A percentile compares a stretch with the other conserved stretches of the same genome.
phyloP scores from a whole-genome alignment of 306 rosid species.

The Hippophae tibetana region DNA sequence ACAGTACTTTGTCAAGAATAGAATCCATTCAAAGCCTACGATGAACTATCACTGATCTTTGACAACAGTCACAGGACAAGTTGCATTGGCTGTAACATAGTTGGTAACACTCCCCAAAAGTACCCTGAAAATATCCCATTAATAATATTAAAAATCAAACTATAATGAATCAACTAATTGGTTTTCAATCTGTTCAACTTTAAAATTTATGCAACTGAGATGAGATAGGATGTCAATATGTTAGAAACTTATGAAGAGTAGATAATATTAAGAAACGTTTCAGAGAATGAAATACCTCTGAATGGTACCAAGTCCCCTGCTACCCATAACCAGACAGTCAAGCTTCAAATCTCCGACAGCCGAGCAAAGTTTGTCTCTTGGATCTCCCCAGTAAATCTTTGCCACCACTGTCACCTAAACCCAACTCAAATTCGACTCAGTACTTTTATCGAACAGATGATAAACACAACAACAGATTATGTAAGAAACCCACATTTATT shows the following conservation, averaged over 20 bases:
- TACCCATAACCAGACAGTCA: conserved; percentile 61
- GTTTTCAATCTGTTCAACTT: background rate
- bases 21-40: background rate
- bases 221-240: too few relatives aligned
- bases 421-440: background rate
- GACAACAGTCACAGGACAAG: conserved; percentile 61
- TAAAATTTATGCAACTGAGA: background rate
- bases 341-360: conserved; percentile 64
- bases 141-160: background rate
- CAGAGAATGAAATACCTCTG: conserved; percentile 33
- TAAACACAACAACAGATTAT: background rate
- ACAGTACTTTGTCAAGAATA: background rate
- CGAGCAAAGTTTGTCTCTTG: conserved; percentile 60
- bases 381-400: conserved; percentile 79
- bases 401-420: conserved; percentile 40
- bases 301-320: conserved; percentile 61
- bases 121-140: conserved; percentile 35
- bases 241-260: too few relatives aligned
- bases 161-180: background rate
- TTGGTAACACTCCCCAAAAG: conserved; percentile 74
- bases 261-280: too few relatives aligned
- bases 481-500: conserved; percentile 34
- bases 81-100: conserved; percentile 39
- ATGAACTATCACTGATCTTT: conserved; percentile 33
- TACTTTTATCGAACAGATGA: background rate